Percentiles rank a stretch among this genome's conserved stretches.
phyloP scores from a whole-genome alignment of 306 rosid genomes.

The Castanea mollissima region DNA sequence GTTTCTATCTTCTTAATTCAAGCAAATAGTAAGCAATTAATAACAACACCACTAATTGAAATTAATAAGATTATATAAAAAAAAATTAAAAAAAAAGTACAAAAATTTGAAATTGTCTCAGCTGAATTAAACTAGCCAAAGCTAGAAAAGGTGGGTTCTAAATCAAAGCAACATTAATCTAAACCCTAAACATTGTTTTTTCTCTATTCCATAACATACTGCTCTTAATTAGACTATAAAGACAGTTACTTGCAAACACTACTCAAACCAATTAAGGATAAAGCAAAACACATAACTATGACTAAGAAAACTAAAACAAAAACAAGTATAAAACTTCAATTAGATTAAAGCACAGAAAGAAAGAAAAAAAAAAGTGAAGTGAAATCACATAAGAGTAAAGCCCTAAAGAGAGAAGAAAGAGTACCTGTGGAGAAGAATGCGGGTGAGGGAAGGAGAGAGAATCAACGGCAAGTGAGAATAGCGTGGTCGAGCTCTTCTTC shows the following conservation, averaged over 20 bases:
- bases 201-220: not conserved
- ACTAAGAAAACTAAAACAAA: not conserved
- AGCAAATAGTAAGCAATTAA: not conserved
- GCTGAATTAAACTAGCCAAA: too few relatives aligned
- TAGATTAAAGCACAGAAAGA: not conserved
- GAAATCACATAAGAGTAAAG: not conserved
- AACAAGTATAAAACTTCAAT: not conserved
- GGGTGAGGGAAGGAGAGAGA: not conserved
- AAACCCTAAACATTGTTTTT: not conserved
- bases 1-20: not conserved
- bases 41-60: not conserved
- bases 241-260: not conserved
- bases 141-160: not conserved
- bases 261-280: not conserved
- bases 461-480: slow-evolving; percentile 4
- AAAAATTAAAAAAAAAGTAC: too few relatives aligned
- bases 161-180: not conserved
- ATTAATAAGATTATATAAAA: not conserved
- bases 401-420: not conserved
- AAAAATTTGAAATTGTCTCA: too few relatives aligned
- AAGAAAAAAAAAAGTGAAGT: not conserved
- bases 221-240: not conserved
- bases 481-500: slow-evolving; percentile 2
- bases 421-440: slow-evolving; percentile 14
- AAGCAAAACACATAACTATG: not conserved